Percentiles rank a stretch among this genome's conserved stretches.
Evolutionary conservation across 2,329 filamentous ascomycete species (phyloP).

Genomic region (Aspergillus novoparasiticus): DNA sequence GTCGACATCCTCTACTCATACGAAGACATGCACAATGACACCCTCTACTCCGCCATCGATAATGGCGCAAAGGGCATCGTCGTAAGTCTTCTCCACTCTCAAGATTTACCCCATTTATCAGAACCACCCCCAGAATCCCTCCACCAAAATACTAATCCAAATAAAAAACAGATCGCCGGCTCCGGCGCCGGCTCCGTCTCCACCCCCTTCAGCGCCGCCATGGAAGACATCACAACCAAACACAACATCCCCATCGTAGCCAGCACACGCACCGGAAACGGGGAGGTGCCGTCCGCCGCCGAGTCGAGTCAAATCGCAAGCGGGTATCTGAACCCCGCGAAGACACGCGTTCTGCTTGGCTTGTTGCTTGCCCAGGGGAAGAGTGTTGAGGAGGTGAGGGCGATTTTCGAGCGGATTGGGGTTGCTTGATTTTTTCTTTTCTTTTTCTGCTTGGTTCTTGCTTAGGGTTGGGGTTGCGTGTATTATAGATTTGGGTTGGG

Average conservation of each 20-base stretch:
- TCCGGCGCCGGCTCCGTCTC: conserved; percentile 27
- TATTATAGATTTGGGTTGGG: neutral
- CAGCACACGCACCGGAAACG: conserved; percentile 28
- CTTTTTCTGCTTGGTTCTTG: no score
- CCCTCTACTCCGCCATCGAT: conserved; percentile 23
- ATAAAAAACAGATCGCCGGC: conserved; percentile 22
- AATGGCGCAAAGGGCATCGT: conserved; percentile 30
- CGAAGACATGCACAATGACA: conserved; percentile 30
- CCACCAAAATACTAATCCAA: neutral
- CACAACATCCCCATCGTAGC: conserved; percentile 24
- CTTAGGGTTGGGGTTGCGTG: neutral
- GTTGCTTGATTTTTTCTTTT: neutral
- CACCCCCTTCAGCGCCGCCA: conserved; percentile 18
- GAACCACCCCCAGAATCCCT: no score
- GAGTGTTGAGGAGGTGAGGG: conserved; percentile 13
- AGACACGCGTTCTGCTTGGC: conserved; percentile 22
- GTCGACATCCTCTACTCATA: conserved; percentile 32
- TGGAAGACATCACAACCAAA: conserved; percentile 18
- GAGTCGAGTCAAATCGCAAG: conserved; percentile 22
- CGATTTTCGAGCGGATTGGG: conserved; percentile 12
- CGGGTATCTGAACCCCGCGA: conserved; percentile 23
- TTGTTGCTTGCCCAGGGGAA: conserved; percentile 19
- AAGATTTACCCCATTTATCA: neutral
- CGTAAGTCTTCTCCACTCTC: conserved; percentile 14
- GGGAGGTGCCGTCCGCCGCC: conserved; percentile 26